phyloP scores from a whole-genome alignment of 139 green algal genomes.

The Tetradesmus lagerheimii region DNA sequence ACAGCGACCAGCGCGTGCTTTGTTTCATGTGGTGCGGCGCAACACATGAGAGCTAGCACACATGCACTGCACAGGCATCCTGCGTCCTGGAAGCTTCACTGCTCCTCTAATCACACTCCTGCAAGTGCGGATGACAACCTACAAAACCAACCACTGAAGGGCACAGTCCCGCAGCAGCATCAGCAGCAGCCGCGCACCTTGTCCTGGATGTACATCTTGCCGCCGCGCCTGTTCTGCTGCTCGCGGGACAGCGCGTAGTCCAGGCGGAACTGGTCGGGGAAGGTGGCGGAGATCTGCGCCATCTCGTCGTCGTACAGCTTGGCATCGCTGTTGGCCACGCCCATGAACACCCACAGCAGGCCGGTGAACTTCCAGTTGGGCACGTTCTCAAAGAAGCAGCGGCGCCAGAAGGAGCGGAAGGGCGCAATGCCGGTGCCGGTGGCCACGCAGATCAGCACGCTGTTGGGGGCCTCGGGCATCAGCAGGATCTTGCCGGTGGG shows the following conservation, averaged over 20 bases:
- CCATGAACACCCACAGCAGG: constrained; percentile 99
- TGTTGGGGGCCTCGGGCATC: constrained; percentile 91
- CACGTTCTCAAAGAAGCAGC: constrained; percentile 96
- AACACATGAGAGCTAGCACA: no score
- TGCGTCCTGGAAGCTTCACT: no score
- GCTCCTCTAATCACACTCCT: no score
- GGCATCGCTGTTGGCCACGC: constrained; percentile 96
- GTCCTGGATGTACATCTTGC: constrained; percentile 98
- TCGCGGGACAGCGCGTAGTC: constrained; percentile 98
- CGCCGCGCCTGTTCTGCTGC: constrained; percentile 82
- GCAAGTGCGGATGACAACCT: not conserved
- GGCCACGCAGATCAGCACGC: constrained; percentile 97
- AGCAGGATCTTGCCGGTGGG: constrained; percentile 98
- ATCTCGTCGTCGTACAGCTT: constrained; percentile 99
- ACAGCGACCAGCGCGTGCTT: not conserved
- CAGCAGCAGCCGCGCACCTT: constrained; percentile 57
- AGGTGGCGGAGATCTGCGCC: constrained; percentile 51
- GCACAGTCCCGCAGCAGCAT: not conserved
- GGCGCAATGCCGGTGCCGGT: constrained; percentile 99
- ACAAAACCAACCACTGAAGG: not conserved
- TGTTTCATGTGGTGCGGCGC: no score
- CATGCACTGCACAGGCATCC: no score
- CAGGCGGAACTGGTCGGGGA: constrained; percentile 96
- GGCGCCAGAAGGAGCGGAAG: constrained; percentile 97
- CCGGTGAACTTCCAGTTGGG: constrained; percentile 96